Percentiles rank a stretch among this genome's conserved stretches.
Evolutionary conservation across 257 asterid genomes (phyloP).

Genomic region (Nicotiana tomentosiformis): DNA sequence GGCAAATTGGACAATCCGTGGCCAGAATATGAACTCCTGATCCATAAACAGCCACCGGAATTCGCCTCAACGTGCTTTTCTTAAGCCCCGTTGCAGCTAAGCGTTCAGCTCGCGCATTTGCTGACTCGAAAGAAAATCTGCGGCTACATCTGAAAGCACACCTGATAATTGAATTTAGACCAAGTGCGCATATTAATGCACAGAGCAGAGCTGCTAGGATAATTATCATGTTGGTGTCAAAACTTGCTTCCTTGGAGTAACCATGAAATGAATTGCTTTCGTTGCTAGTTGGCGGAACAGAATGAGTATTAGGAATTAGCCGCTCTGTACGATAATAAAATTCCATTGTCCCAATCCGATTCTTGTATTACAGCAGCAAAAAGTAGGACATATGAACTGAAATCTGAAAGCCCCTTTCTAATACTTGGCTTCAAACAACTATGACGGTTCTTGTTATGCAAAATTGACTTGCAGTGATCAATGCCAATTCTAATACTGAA

Average conservation of each 20-base stretch:
- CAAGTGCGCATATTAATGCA: constrained; percentile 63
- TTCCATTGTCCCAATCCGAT: constrained; percentile 21
- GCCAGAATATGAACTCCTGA: constrained; percentile 28
- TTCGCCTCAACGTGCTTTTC: constrained; percentile 39
- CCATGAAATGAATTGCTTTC: constrained; percentile 18
- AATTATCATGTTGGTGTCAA: constrained; percentile 66
- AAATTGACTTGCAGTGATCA: background rate
- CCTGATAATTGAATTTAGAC: constrained; percentile 48
- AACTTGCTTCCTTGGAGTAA: constrained; percentile 19
- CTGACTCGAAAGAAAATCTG: constrained; percentile 22
- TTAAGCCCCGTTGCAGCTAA: constrained; percentile 37
- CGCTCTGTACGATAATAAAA: constrained; percentile 30
- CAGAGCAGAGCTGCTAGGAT: constrained; percentile 63
- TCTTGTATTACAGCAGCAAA: too few relatives aligned
- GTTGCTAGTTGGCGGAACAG: constrained; percentile 8
- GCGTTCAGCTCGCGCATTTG: constrained; percentile 14
- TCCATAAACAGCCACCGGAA: constrained; percentile 57
- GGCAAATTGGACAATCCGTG: constrained; percentile 71
- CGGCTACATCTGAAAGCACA: constrained; percentile 47
- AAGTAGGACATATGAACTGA: background rate
- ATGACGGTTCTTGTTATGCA: background rate
- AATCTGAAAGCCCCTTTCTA: background rate
- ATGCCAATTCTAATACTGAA: background rate
- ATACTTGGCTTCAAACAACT: background rate
- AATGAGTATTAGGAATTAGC: constrained; percentile 25